Evolutionary conservation across 1,284 basidiomycete species (phyloP), one percentile per base, ranked within the genome.

Genomic region (Ceratobasidium sp.): DNA sequence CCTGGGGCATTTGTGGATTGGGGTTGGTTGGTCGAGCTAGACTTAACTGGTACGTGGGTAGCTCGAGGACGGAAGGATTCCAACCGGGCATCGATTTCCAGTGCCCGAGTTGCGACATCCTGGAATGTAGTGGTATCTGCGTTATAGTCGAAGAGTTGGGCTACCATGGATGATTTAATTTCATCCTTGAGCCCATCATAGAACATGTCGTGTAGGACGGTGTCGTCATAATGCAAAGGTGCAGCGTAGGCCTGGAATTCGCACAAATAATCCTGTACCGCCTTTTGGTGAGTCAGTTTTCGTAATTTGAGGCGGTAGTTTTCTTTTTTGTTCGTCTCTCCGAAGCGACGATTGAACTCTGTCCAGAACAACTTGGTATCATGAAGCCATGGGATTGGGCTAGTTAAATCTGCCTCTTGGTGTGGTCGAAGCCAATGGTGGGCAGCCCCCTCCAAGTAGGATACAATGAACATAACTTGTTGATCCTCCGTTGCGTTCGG

Each of bases 251-350:
- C 21, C 18, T 61, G 42, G 36, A 51, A 49, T 6, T 40, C n/a
- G 0, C 11, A 11, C 5, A 60, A 8, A n/a, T 60, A 60, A 3
- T 61, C 67, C 25, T 71, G 67, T 9, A 71, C 56, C 0, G n/a
- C n/a, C 46, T 36, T 14, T 14, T 36, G 21, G 8, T 71, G 67
- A 53, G 60, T 51, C 0, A 59, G n/a, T 5, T 30, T 21, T 5
- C 25, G 4, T 9, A 60, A n/a, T 61, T 71, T 71, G 1, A 3
- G 1, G 16, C 44, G 11, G 21, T 49, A 7, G 7, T 36, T 38
- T 25, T 60, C 33, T 3, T 14, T 21, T 12, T 21, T 2, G 18
- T 71, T 60, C 21, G 42, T 21, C 8, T 60, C 44, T 7, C 56
- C 28, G 42, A 28, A 71, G 1, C 21, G 12, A 2, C n/a, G 40